Percentiles rank a stretch among this genome's conserved stretches.
These are phyloP conservation scores for Cutaneotrichosporon sp. DNA, from an alignment of 1,284 basidiomycete genomes.

Conservation along the genomic window DNA sequence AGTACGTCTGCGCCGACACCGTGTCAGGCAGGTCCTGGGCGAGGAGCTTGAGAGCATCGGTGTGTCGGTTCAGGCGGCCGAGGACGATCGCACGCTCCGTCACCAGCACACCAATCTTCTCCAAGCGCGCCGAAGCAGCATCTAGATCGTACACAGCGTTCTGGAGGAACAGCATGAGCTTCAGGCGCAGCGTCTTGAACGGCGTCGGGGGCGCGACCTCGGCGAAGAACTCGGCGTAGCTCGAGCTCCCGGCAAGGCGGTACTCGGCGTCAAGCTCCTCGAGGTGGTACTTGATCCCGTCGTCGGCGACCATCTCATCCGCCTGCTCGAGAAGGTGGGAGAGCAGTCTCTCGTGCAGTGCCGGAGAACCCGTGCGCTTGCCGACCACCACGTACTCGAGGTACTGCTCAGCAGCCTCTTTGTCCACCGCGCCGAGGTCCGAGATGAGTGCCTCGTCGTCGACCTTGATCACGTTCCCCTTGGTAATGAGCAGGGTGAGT, in stretches of 20 bases:
- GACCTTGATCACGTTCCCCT: slow-evolving; percentile 58
- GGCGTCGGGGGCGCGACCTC: slow-evolving; percentile 63
- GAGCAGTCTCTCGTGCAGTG: slow-evolving; percentile 45
- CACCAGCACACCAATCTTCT: slow-evolving; percentile 57
- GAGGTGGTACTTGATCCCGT: slow-evolving; percentile 52
- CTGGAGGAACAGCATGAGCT: slow-evolving; percentile 73
- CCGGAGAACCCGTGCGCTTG: slow-evolving; percentile 56
- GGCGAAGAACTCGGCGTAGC: slow-evolving; percentile 46
- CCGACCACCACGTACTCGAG: slow-evolving; percentile 76
- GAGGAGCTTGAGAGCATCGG: slow-evolving; percentile 65
- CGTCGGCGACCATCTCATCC: slow-evolving; percentile 38
- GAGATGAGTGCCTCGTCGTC: slow-evolving; percentile 48
- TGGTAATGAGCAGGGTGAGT: slow-evolving; percentile 55
- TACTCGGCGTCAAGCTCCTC: slow-evolving; percentile 52
- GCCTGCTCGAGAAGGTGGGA: slow-evolving; percentile 36
- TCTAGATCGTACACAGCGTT: slow-evolving; percentile 65
- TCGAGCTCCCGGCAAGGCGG: slow-evolving; percentile 32
- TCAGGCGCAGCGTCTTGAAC: slow-evolving; percentile 69
- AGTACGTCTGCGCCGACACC: slow-evolving; percentile 75
- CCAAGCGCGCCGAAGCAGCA: slow-evolving; percentile 57
- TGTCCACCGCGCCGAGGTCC: slow-evolving; percentile 44
- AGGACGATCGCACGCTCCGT: slow-evolving; percentile 76
- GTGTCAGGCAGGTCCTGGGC: slow-evolving; percentile 70
- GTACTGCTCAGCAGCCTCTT: slow-evolving; percentile 64
- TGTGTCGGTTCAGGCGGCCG: slow-evolving; percentile 70